phyloP scores from a whole-genome alignment of 306 rosid genomes.

The Rosa lucieae region DNA sequence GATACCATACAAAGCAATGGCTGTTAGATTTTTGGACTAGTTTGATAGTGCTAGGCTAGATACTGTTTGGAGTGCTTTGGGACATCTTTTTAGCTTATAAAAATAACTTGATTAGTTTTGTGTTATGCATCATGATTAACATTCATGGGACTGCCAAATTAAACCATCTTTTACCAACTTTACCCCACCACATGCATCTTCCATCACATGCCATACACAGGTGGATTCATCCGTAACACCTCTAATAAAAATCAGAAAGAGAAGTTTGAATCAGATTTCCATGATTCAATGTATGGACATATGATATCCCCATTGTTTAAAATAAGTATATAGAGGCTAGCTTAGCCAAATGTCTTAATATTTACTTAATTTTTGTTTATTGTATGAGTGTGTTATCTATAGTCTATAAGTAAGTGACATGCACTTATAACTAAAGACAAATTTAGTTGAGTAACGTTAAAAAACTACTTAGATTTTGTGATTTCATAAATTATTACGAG shows the following conservation, averaged over 20 bases:
- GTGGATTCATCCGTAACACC: not conserved
- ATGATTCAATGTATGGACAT: too few species aligned
- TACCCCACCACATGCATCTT: conserved; percentile 24
- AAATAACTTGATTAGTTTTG: conserved; percentile 14
- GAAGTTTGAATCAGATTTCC: too few species aligned
- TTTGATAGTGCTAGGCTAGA: conserved; percentile 13
- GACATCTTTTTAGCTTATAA: conserved; percentile 18
- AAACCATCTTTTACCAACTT: conserved; percentile 8
- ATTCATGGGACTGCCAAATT: conserved; percentile 14
- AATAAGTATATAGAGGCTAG: too few species aligned
- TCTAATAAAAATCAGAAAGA: not conserved
- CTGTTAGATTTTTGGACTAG: not conserved
- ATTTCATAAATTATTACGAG: too few species aligned
- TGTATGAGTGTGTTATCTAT: too few species aligned
- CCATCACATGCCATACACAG: conserved; percentile 30
- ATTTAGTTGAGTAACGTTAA: too few species aligned
- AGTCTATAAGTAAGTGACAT: too few species aligned
- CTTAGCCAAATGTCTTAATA: too few species aligned
- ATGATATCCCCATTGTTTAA: too few species aligned
- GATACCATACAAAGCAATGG: conserved; percentile 5
- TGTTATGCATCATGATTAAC: conserved; percentile 24
- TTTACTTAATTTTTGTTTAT: too few species aligned
- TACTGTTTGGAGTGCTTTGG: conserved; percentile 28
- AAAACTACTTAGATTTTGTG: too few species aligned
- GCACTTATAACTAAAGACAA: too few species aligned